Conservation (phyloP, 306 rosid genomes). For the Delonix regia region DNA sequence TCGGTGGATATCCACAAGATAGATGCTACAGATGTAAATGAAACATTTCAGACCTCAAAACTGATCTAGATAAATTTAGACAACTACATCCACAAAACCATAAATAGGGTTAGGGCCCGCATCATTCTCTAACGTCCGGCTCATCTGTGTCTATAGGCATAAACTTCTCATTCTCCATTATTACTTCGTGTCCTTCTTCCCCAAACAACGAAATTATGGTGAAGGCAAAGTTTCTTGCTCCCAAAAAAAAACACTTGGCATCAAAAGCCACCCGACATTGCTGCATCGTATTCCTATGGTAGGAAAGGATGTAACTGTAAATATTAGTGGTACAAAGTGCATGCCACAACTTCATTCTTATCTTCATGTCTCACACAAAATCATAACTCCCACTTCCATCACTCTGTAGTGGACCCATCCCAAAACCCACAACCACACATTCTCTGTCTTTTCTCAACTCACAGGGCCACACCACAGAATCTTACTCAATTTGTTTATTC, state of each 20-base stretch:
- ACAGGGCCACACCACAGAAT: conserved; percentile 27
- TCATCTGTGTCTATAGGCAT: not conserved
- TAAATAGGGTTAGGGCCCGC: too few species aligned
- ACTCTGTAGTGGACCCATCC: conserved; percentile 13
- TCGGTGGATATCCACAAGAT: too few species aligned
- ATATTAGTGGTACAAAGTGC: conserved; percentile 4
- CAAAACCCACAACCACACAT: conserved; percentile 43
- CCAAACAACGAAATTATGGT: not conserved
- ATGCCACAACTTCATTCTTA: conserved; percentile 44
- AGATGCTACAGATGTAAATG: too few species aligned
- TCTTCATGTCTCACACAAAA: conserved; percentile 42
- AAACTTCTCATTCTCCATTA: not conserved
- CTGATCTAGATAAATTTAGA: too few species aligned
- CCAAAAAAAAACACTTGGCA: not conserved
- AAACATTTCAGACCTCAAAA: too few species aligned
- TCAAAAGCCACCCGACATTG: conserved; percentile 19
- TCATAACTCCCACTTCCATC: conserved; percentile 39
- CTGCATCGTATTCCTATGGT: conserved; percentile 33
- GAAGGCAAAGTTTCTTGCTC: too few species aligned
- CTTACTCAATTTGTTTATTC: not conserved
- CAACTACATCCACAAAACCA: too few species aligned
- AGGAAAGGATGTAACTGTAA: conserved; percentile 23
- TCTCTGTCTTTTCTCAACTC: conserved; percentile 15
- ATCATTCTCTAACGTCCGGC: too few species aligned
- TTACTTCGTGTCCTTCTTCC: not conserved